Evolutionary conservation across 78 protist species (phyloP).

Genomic region (Chrysochromulina tobinii): DNA sequence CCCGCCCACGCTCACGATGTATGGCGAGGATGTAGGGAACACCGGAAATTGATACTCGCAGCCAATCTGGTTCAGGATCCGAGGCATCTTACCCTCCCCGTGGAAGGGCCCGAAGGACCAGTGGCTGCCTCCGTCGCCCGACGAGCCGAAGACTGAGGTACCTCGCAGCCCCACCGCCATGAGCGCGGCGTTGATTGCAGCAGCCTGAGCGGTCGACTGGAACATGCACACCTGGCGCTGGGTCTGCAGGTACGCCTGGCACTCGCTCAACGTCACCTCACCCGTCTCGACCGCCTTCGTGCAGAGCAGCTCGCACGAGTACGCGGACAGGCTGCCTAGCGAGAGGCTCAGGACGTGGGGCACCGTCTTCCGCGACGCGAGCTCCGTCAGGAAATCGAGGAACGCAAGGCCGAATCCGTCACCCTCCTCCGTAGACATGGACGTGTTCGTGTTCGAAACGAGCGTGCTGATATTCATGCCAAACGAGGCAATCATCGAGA

Average conservation of each 20-base stretch:
- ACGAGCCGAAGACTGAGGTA: neutral
- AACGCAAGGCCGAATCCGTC: slow-evolving; percentile 8
- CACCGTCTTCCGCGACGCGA: no score
- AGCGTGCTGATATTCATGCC: slow-evolving; percentile 14
- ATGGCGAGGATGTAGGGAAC: slow-evolving; percentile 14
- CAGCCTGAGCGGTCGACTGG: no score
- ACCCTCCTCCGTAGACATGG: slow-evolving; percentile 11
- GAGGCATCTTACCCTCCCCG: neutral
- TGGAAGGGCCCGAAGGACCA: slow-evolving; percentile 10
- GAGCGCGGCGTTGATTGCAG: no score
- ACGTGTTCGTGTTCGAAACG: slow-evolving; percentile 15
- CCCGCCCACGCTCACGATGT: neutral
- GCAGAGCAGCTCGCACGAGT: no score
- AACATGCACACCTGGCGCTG: no score
- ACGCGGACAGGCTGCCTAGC: no score
- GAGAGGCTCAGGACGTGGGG: no score
- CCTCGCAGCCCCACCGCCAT: neutral
- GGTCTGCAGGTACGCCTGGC: no score
- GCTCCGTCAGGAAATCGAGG: neutral
- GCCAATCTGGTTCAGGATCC: neutral
- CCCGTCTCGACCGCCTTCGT: no score
- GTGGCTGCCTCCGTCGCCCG: slow-evolving; percentile 16
- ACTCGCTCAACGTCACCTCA: no score
- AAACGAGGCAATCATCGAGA: neutral
- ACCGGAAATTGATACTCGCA: neutral